These are phyloP conservation scores for Pyrus communis DNA, from an alignment of 306 rosid genomes.

Conservation along the genomic window DNA sequence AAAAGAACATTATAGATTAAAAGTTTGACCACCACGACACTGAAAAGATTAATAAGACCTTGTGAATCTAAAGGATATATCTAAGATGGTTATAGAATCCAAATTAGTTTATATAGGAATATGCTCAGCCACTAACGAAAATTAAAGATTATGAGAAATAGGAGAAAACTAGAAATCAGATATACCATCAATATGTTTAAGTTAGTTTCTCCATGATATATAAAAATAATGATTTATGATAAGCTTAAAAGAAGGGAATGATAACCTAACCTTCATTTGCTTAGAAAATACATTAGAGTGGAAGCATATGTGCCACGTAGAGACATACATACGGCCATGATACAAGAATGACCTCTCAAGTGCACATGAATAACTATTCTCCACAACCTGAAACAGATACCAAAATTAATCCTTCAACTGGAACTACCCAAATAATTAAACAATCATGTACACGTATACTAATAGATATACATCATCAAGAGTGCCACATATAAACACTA, in stretches of 20 bases:
- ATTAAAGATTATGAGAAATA: neutral
- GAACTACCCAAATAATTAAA: slow-evolving; percentile 7
- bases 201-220: neutral
- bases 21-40: neutral
- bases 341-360: slow-evolving; percentile 98
- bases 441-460: neutral
- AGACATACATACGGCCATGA: slow-evolving; percentile 96
- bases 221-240: slow-evolving; percentile 5
- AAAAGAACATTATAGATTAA: neutral
- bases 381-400: slow-evolving; percentile 68
- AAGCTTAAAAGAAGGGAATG: slow-evolving; percentile 3
- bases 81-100: neutral
- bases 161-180: neutral
- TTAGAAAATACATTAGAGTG: slow-evolving; percentile 95
- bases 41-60: neutral
- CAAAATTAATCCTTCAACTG: slow-evolving; percentile 25
- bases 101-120: neutral
- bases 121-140: neutral
- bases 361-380: slow-evolving; percentile 95
- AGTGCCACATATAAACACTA: neutral
- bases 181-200: neutral
- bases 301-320: slow-evolving; percentile 93
- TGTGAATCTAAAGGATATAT: neutral
- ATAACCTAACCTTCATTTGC: slow-evolving; percentile 86
- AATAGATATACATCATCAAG: neutral